phyloP scores from a whole-genome alignment of 2,329 filamentous ascomycete species.

The Amauroascus niger region DNA sequence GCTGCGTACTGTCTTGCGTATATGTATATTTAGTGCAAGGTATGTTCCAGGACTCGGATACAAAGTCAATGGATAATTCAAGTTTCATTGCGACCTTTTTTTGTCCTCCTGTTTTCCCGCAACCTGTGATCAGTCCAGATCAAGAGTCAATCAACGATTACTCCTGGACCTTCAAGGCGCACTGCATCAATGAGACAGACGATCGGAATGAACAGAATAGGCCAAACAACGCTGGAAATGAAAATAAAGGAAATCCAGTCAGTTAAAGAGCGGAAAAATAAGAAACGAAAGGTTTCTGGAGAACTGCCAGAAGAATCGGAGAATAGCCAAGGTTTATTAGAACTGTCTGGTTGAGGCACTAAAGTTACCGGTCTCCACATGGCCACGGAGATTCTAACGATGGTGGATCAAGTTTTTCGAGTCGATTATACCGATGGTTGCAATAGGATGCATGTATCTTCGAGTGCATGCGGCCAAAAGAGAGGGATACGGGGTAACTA shows the following conservation, averaged over 20 bases:
- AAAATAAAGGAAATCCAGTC: neutral
- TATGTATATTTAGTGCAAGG: neutral
- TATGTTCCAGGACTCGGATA: neutral
- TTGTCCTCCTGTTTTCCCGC: neutral
- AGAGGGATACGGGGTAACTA: too few species aligned
- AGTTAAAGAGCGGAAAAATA: neutral
- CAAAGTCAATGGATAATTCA: neutral
- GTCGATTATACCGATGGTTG: neutral
- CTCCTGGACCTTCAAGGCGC: neutral
- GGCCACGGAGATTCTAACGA: neutral
- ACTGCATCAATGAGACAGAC: neutral
- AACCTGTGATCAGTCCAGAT: too few species aligned
- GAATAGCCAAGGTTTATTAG: slow-evolving; percentile 11
- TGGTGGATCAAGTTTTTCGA: neutral
- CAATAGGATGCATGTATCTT: too few species aligned
- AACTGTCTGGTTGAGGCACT: slow-evolving; percentile 2
- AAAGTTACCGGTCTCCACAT: slow-evolving; percentile 2
- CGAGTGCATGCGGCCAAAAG: too few species aligned
- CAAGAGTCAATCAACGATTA: neutral
- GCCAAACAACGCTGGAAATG: neutral
- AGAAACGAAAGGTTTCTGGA: neutral
- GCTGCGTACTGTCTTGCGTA: neutral
- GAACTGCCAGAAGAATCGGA: slow-evolving; percentile 1
- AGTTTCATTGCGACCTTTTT: neutral
- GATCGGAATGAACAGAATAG: neutral